Percentiles rank a stretch among this genome's conserved stretches.
Conservation (phyloP, 1,284 basidiomycete genomes). For the Dichomitus squalens region DNA sequence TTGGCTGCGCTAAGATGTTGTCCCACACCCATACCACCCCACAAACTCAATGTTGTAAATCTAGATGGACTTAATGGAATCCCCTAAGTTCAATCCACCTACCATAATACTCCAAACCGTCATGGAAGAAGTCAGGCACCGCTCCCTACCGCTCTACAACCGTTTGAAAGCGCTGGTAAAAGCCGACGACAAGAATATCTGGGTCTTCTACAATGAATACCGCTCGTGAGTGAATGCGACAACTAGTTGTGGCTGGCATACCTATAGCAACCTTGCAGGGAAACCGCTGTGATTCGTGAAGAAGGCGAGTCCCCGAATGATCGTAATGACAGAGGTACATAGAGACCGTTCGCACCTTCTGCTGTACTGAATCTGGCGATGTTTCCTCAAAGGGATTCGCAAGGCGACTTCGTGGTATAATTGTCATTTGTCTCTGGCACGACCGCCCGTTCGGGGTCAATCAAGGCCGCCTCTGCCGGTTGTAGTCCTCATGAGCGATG, state of each 20-base stretch:
- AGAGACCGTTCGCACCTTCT: slow-evolving; percentile 3
- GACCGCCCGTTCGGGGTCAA: slow-evolving; percentile 52
- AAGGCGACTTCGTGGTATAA: slow-evolving; percentile 87
- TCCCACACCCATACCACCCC: neutral
- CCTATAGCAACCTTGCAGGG: slow-evolving; percentile 44
- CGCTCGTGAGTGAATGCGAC: slow-evolving; percentile 58
- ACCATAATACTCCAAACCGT: slow-evolving; percentile 95
- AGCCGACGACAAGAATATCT: slow-evolving; percentile 80
- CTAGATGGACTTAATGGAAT: slow-evolving; percentile 92
- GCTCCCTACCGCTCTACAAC: slow-evolving; percentile 92
- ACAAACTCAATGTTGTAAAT: slow-evolving; percentile 9
- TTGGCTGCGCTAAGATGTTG: neutral
- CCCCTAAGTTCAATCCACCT: slow-evolving; percentile 70
- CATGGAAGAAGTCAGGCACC: slow-evolving; percentile 93
- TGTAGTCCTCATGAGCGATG: slow-evolving; percentile 87
- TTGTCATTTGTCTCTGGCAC: slow-evolving; percentile 62
- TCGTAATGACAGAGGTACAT: slow-evolving; percentile 85
- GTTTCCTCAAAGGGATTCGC: slow-evolving; percentile 70
- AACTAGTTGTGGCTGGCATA: neutral
- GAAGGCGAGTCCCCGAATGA: slow-evolving; percentile 87
- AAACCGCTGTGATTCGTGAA: slow-evolving; percentile 76
- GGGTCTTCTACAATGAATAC: slow-evolving; percentile 94
- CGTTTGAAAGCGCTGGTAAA: slow-evolving; percentile 82
- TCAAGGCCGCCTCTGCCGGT: slow-evolving; percentile 49
- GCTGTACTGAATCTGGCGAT: neutral